These are phyloP conservation scores for Solanum chaucha DNA, from an alignment of 257 asterid species.

Conservation along the genomic window DNA sequence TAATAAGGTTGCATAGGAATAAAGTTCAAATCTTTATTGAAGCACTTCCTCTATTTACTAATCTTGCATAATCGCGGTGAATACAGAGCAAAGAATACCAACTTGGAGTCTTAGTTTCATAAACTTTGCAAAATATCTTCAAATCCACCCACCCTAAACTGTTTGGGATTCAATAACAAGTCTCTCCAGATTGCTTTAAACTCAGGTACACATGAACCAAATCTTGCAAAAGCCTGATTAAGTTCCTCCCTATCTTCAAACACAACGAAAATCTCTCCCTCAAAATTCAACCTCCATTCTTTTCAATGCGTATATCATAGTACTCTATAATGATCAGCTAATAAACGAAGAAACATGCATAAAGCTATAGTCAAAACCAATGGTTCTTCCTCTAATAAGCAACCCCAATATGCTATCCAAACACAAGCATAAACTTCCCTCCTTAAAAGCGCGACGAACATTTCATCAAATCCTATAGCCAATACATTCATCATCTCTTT, in stretches of 20 bases:
- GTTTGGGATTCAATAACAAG: slow-evolving; percentile 37
- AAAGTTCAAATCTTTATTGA: no score
- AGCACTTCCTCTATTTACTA: no score
- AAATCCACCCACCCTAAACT: slow-evolving; percentile 35
- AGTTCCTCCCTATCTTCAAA: slow-evolving; percentile 66
- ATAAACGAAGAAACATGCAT: not conserved
- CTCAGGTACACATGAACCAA: slow-evolving; percentile 55
- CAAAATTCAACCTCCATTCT: slow-evolving; percentile 40
- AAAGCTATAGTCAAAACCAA: slow-evolving; percentile 24
- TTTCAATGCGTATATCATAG: slow-evolving; percentile 28
- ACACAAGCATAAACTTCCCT: slow-evolving; percentile 60
- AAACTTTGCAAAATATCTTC: slow-evolving; percentile 38
- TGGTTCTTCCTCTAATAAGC: slow-evolving; percentile 48
- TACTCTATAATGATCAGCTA: slow-evolving; percentile 36
- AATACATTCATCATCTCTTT: slow-evolving; percentile 41
- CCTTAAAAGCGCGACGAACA: slow-evolving; percentile 51
- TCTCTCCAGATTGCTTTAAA: slow-evolving; percentile 62
- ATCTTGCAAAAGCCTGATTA: slow-evolving; percentile 65
- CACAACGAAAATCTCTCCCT: slow-evolving; percentile 47
- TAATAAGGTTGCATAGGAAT: no score
- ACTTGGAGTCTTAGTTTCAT: slow-evolving; percentile 35
- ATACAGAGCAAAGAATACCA: slow-evolving; percentile 25
- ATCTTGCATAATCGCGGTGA: no score
- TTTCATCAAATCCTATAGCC: slow-evolving; percentile 51
- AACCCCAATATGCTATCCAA: slow-evolving; percentile 43